phyloP scores from a whole-genome alignment of 352 stramenopile genomes.

The Globisporangium lucens region DNA sequence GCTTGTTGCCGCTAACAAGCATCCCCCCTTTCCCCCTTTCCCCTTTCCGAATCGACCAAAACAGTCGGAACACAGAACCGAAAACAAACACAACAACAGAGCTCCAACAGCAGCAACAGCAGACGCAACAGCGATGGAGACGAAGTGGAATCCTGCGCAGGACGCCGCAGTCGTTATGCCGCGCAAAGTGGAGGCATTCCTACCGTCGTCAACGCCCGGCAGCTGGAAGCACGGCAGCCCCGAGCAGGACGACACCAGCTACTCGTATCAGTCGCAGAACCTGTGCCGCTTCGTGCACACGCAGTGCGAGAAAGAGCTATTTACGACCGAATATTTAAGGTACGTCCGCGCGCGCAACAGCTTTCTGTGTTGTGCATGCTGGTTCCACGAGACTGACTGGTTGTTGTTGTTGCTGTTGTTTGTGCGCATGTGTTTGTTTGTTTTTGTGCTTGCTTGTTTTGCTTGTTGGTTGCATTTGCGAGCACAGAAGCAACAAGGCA shows the following conservation, averaged over 20 bases:
- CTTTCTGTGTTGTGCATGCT: background rate
- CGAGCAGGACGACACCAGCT: constrained; percentile 25
- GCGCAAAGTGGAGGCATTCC: constrained; percentile 1
- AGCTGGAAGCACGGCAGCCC: constrained; percentile 22
- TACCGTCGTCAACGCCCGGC: background rate
- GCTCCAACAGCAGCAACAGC: background rate
- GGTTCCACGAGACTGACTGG: background rate
- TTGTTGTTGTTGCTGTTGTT: background rate
- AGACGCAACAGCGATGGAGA: background rate
- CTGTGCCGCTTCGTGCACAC: constrained; percentile 56
- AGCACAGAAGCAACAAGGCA: constrained; percentile 78
- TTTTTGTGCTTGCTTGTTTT: constrained; percentile 9
- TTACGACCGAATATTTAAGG: constrained; percentile 72
- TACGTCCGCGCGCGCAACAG: constrained; percentile 17
- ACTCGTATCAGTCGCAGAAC: constrained; percentile 8
- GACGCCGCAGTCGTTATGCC: background rate
- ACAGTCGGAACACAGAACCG: background rate
- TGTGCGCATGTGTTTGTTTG: background rate
- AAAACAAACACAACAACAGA: background rate
- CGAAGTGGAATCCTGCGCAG: constrained; percentile 1
- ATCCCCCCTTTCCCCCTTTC: too few relatives aligned
- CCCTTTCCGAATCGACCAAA: background rate
- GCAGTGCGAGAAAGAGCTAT: constrained; percentile 75
- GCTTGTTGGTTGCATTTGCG: constrained; percentile 2
- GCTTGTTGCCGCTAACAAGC: background rate